Evolutionary conservation across 2,329 filamentous ascomycete genomes (phyloP), one percentile per base, ranked within the genome.

Genomic region (Acarospora socialis): DNA sequence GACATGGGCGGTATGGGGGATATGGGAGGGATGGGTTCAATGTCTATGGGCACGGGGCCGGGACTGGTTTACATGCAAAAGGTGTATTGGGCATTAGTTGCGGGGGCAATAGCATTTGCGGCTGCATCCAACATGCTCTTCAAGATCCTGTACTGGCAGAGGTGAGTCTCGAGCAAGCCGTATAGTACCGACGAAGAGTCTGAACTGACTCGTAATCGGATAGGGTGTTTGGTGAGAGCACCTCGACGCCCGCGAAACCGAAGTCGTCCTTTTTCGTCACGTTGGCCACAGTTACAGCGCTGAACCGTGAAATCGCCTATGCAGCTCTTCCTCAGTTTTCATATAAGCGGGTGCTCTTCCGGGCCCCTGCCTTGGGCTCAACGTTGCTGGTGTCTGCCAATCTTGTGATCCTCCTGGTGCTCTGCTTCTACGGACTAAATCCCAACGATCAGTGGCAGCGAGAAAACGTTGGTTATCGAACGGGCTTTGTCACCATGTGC

Each of bases 401-500:
- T 39, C 36, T 62, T n/a, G 37, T 65, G 4, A 49, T 65, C 9
- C 55, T 67, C 2, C 43, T 73, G n/a, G 52, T 70, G 2, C 57
- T 71, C 17, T 69, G 63, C 43, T 66, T 73, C 39, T 72, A 70
- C 45, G 61, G 60, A 19, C 54, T 72, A 18, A 54, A 73, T 43
- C 57, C 66, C 0, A 51, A 46, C 1, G 54, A 68, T 34, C 49
- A 57, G 28, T 61, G 63, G 50, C 53, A 56, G 24, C 70, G 63
- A 56, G 69, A 75, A 43, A 53, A 61, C 27, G 61, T 74, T 34
- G 70, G 63, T 8, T 73, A 70, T 43, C 60, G 68, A 19, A 63
- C 61, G 4, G 68, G 65, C 4, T 67, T 63, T 33, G 55, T 72
- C 25, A 57, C 65, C 8, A 53, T 70, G 28, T 54, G 58, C 7